These are phyloP conservation scores for Pichia occidentalis DNA, from an alignment of 805 yeast species.

Conservation along the genomic window DNA sequence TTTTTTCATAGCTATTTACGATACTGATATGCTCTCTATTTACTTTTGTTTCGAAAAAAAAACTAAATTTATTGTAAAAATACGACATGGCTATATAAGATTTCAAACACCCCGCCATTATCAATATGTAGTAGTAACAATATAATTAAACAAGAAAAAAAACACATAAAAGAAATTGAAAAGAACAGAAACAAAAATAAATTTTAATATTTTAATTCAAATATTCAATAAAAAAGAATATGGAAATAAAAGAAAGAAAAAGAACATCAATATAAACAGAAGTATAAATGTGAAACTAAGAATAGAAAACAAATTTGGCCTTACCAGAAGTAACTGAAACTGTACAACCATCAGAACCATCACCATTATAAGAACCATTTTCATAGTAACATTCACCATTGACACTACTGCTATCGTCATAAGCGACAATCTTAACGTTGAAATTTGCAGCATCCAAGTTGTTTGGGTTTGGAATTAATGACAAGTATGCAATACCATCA, in stretches of 20 bases:
- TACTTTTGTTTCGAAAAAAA: no score
- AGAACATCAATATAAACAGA: neutral
- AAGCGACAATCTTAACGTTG: slow-evolving; percentile 40
- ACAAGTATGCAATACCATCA: slow-evolving; percentile 67
- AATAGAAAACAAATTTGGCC: slow-evolving; percentile 31
- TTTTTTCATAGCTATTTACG: no score
- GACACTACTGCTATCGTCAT: slow-evolving; percentile 31
- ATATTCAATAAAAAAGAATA: neutral
- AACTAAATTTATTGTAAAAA: no score
- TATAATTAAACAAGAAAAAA: no score
- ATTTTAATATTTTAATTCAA: neutral
- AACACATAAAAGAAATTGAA: neutral
- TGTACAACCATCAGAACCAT: slow-evolving; percentile 73
- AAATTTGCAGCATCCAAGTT: slow-evolving; percentile 55
- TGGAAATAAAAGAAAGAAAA: neutral
- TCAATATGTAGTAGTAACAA: no score
- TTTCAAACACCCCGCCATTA: no score
- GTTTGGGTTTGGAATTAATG: slow-evolving; percentile 94
- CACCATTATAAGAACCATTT: slow-evolving; percentile 43
- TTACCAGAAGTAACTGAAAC: slow-evolving; percentile 38
- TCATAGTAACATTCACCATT: slow-evolving; percentile 39
- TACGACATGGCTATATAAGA: no score
- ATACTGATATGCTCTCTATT: no score
- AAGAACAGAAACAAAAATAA: neutral
- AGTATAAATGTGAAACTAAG: slow-evolving; percentile 3